phyloP scores from a whole-genome alignment of 305 asterid genomes.

The Plantago coronopus region DNA sequence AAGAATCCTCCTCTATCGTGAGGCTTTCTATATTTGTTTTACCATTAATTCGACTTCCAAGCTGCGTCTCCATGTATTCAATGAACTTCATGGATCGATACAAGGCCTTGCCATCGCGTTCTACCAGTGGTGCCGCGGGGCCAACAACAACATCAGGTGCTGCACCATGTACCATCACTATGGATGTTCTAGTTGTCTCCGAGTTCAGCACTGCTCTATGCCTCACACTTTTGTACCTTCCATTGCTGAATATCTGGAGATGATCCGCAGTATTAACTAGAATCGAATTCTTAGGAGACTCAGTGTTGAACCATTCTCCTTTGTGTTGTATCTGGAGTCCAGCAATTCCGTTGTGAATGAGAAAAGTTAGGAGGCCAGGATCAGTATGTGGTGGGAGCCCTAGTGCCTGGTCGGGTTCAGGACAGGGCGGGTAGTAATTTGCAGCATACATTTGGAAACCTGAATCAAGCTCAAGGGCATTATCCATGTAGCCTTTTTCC shows the following conservation, averaged over 20 bases:
- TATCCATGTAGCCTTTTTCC: constrained; percentile 17
- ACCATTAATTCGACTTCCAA: neutral
- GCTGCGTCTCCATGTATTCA: neutral
- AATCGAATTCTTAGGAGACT: constrained; percentile 24
- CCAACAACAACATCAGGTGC: constrained; percentile 13
- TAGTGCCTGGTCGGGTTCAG: constrained; percentile 30
- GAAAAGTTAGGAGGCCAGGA: constrained; percentile 25
- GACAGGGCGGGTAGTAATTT: constrained; percentile 35
- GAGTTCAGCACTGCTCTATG: constrained; percentile 18
- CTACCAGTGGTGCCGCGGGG: constrained; percentile 4
- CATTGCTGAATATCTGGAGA: constrained; percentile 26
- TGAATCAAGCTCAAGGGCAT: constrained; percentile 25
- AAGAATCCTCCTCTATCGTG: neutral
- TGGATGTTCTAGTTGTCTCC: constrained; percentile 2
- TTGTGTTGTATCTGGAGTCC: constrained; percentile 32
- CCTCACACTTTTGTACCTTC: constrained; percentile 21
- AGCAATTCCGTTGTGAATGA: constrained; percentile 26
- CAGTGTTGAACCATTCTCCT: constrained; percentile 25
- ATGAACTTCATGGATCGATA: constrained; percentile 10
- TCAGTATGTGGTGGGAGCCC: constrained; percentile 33
- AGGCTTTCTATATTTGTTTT: constrained; percentile 6
- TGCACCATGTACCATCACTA: constrained; percentile 11
- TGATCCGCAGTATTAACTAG: constrained; percentile 29
- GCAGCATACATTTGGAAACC: constrained; percentile 28
- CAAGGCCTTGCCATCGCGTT: constrained; percentile 2